Conservation (phyloP, 2,329 filamentous ascomycete genomes). For the Acrocalymma vagum region DNA sequence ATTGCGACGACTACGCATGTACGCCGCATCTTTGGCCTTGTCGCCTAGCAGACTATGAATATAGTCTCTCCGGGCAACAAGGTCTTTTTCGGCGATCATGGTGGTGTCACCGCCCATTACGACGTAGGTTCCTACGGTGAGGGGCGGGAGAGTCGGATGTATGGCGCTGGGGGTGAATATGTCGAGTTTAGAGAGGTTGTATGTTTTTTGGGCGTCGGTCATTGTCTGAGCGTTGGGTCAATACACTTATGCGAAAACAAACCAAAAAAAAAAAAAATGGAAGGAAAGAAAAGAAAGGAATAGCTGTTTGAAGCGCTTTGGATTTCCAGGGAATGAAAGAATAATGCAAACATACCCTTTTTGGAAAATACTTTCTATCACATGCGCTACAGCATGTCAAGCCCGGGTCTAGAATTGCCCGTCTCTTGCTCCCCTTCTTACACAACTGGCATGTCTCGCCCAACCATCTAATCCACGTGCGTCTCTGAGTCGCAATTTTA, state of each 20-base stretch:
- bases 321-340: too few species aligned
- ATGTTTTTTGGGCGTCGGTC: slow-evolving; percentile 29
- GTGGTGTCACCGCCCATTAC: slow-evolving; percentile 26
- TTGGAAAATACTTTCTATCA: slow-evolving; percentile 33
- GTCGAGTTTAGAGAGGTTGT: slow-evolving; percentile 39
- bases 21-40: slow-evolving; percentile 4
- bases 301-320: neutral
- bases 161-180: slow-evolving; percentile 41
- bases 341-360: slow-evolving; percentile 38
- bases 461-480: slow-evolving; percentile 38
- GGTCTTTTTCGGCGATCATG: slow-evolving; percentile 34
- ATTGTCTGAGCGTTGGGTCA: slow-evolving; percentile 32
- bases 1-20: slow-evolving; percentile 20
- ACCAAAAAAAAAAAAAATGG: too few species aligned
- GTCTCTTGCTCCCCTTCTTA: slow-evolving; percentile 29
- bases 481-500: too few species aligned
- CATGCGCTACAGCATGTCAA: slow-evolving; percentile 37
- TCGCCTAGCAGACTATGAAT: slow-evolving; percentile 22
- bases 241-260: neutral
- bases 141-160: slow-evolving; percentile 31
- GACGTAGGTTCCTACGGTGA: slow-evolving; percentile 25
- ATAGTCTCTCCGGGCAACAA: slow-evolving; percentile 26
- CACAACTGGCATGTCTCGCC: slow-evolving; percentile 36
- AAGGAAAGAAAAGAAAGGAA: neutral
- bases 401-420: slow-evolving; percentile 29